Evolutionary conservation across 2,329 filamentous ascomycete species (phyloP).

Genomic region (Coniochaeta pulveracea): DNA sequence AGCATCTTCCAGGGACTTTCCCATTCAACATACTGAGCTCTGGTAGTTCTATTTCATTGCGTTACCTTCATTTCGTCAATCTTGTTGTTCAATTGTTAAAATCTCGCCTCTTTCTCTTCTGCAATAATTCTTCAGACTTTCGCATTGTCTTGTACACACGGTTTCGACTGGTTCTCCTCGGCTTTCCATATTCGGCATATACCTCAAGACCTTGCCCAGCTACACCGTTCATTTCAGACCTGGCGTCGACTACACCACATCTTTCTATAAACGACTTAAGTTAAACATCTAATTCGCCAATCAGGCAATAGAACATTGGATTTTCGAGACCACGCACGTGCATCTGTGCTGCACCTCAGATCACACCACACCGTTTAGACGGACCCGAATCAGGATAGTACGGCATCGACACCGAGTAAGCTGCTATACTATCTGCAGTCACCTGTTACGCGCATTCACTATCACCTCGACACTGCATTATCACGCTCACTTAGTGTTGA

Average conservation of each 20-base stretch:
- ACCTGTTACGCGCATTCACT: not conserved
- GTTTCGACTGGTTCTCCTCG: no score
- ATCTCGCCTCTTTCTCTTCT: no score
- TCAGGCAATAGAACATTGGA: no score
- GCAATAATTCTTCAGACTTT: no score
- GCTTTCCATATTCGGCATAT: not conserved
- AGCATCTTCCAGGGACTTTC: constrained; percentile 11
- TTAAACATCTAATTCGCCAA: constrained; percentile 1
- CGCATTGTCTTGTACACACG: no score
- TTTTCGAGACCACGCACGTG: constrained; percentile 3
- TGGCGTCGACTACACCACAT: constrained; percentile 1
- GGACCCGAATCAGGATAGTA: not conserved
- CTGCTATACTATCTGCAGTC: no score
- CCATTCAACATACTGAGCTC: no score
- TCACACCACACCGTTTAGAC: constrained; percentile 3
- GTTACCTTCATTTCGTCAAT: not conserved
- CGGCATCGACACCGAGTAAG: not conserved
- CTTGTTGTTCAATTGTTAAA: no score
- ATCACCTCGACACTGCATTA: constrained; percentile 2
- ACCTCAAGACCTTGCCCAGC: no score
- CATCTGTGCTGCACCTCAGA: constrained; percentile 3
- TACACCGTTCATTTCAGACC: constrained; percentile 1
- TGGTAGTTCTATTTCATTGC: constrained; percentile 6
- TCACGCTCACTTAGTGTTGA: not conserved
- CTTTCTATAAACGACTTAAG: no score